Conservation (phyloP, 148 eudicot species). For the Agrostemma githago region DNA sequence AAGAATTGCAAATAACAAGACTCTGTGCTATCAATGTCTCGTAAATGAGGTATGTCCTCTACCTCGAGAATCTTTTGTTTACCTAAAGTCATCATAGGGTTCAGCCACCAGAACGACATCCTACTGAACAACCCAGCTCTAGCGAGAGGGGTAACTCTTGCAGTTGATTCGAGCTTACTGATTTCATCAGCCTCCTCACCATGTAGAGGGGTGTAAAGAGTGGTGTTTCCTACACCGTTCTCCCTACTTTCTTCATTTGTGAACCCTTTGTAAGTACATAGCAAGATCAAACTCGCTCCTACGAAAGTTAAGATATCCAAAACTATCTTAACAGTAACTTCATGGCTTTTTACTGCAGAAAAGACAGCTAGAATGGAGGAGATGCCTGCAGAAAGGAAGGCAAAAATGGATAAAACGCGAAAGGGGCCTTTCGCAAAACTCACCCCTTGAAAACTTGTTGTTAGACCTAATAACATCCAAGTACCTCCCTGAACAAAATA, state of each 20-base stretch:
- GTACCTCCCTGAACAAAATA: slow-evolving; percentile 48
- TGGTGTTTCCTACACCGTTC: slow-evolving; percentile 12
- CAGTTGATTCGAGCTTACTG: slow-evolving; percentile 22
- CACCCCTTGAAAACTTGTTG: slow-evolving; percentile 43
- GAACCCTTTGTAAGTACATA: slow-evolving; percentile 53
- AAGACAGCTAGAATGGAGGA: slow-evolving; percentile 32
- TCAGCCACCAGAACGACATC: slow-evolving; percentile 76
- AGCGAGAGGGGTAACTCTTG: slow-evolving; percentile 41
- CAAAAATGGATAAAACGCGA: slow-evolving; percentile 39
- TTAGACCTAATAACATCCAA: slow-evolving; percentile 50
- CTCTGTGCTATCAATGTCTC: slow-evolving; percentile 53
- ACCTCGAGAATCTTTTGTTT: slow-evolving; percentile 53
- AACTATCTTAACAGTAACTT: slow-evolving; percentile 32
- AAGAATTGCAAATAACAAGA: slow-evolving; percentile 46
- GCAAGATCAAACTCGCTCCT: slow-evolving; percentile 52
- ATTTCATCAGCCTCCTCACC: slow-evolving; percentile 25
- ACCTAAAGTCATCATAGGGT: slow-evolving; percentile 67
- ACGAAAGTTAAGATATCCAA: slow-evolving; percentile 47
- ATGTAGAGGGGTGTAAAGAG: slow-evolving; percentile 45
- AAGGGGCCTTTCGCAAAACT: slow-evolving; percentile 28
- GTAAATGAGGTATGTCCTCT: slow-evolving; percentile 55
- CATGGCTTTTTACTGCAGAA: slow-evolving; percentile 29
- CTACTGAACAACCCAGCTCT: slow-evolving; percentile 46
- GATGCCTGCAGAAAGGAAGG: slow-evolving; percentile 18
- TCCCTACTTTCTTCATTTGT: slow-evolving; percentile 32